phyloP scores from a whole-genome alignment of 2,329 filamentous ascomycete species.

The Aureobasidium pullulans region DNA sequence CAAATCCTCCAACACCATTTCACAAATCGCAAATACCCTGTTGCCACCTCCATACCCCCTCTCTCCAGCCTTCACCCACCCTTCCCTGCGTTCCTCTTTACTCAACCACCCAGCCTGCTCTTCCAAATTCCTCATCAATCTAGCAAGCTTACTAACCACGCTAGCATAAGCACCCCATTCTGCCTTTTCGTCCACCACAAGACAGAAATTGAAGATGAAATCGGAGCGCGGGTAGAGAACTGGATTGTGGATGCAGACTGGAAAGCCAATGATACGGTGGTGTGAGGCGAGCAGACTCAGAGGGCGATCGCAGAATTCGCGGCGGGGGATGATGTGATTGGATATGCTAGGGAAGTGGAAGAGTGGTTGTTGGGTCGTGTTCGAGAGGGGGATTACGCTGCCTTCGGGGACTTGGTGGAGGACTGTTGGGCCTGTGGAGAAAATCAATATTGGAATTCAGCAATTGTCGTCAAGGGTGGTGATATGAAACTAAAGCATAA shows the following conservation, averaged over 20 bases:
- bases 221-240: constrained; percentile 74
- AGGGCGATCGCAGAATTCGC: constrained; percentile 89
- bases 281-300: constrained; percentile 33
- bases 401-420: constrained; percentile 58
- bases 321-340: constrained; percentile 88
- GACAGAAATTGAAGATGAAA: constrained; percentile 97
- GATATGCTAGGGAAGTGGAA: constrained; percentile 81
- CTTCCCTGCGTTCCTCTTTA: constrained; percentile 41
- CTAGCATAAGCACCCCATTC: constrained; percentile 55
- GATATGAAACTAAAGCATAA: no score
- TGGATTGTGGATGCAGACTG: constrained; percentile 71
- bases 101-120: constrained; percentile 82
- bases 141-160: constrained; percentile 77
- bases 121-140: constrained; percentile 82
- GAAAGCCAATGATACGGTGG: constrained; percentile 77
- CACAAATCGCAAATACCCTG: constrained; percentile 63
- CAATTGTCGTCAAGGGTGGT: no score
- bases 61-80: constrained; percentile 23
- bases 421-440: constrained; percentile 49
- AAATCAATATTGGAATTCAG: no score
- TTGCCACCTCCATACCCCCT: constrained; percentile 24
- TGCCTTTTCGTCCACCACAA: constrained; percentile 63
- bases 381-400: constrained; percentile 41
- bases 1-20: constrained; percentile 82
- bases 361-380: constrained; percentile 51